Evolutionary conservation across 192 early-diverging fungal genomes (phyloP), one percentile per base, ranked within the genome.

Genomic region (Coemansia sp.): DNA sequence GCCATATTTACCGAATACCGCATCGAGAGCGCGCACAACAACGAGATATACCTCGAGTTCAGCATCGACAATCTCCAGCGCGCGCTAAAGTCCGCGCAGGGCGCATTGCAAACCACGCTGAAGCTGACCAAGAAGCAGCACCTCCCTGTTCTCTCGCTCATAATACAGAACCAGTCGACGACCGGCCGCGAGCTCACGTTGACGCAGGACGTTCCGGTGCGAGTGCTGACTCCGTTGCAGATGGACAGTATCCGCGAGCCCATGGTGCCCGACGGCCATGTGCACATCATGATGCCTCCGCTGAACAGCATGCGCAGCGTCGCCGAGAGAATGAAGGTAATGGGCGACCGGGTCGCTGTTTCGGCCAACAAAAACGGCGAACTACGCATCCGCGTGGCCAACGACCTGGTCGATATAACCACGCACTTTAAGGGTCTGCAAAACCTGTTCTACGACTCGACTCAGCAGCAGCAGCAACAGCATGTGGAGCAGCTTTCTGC

Each of bases 261-360:
- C 9, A 69, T 84, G 62, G 78, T 90, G 3, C 79, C 81, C 0
- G 68, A 78, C 6, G 74, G 82, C 18, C 82, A 91, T 48, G 86
- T 90, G 27, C 87, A 91, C 48, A 88, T 94, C 42, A 86, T 92
- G 81, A 76, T 92, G 56, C 92, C 92, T 10, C 84, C 83, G 10
- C 62, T 94, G n/a, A 68, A 75, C 36, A 82, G 71, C 55, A 64
- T 94, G n/a, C 73, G 84, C 18, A 83, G 80, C 28, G 84, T 92
- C 20, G 81, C 83, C 3, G 84, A 90, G 29, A 78, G 90, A 1
- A 84, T 91, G 63, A 88, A 87, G 54, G 54, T 65, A 0, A 71
- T 91, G 46, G 72, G 83, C 5, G 83, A 85, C 9, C 78, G 83
- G 23, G 60, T 94, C 16, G 75, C 83, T 3, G 72, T 94, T 9